These are phyloP conservation scores for Kodamaea sagamina DNA, from an alignment of 805 yeast genomes.

Conservation along the genomic window DNA sequence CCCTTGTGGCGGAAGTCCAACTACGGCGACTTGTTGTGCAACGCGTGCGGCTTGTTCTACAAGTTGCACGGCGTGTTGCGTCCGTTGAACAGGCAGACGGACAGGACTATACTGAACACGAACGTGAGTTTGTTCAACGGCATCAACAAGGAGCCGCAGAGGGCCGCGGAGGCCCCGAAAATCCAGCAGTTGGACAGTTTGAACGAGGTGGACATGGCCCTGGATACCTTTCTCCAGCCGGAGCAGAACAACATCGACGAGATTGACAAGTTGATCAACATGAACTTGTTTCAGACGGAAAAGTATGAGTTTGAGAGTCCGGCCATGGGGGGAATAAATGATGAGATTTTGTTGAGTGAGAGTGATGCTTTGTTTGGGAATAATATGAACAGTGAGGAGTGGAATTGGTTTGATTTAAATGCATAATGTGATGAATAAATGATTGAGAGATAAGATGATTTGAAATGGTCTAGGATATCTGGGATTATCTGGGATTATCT, in stretches of 20 bases:
- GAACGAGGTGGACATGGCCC: conserved; percentile 17
- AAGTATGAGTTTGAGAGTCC: conserved; percentile 14
- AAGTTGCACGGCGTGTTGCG: conserved; percentile 48
- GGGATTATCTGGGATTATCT: no score
- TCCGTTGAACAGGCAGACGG: conserved; percentile 29
- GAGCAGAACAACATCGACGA: conserved; percentile 31
- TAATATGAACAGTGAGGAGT: conserved; percentile 6
- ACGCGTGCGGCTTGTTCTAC: conserved; percentile 48
- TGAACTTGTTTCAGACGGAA: conserved; percentile 41
- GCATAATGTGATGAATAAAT: conserved; percentile 5
- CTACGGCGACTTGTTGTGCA: conserved; percentile 45
- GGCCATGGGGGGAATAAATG: conserved; percentile 29
- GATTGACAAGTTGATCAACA: conserved; percentile 41
- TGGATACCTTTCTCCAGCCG: conserved; percentile 19
- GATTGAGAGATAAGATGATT: not conserved
- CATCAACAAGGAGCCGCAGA: conserved; percentile 3
- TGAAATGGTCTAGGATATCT: no score
- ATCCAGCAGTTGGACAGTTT: not conserved
- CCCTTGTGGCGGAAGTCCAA: conserved; percentile 48
- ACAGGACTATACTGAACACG: conserved; percentile 26
- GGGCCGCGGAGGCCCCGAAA: not conserved
- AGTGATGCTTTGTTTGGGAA: conserved; percentile 12
- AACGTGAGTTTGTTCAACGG: conserved; percentile 28
- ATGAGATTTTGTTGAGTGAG: conserved; percentile 34
- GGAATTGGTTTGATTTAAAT: conserved; percentile 14